These are phyloP conservation scores for Pichia sp. DNA, from an alignment of 1,139 yeast genomes.

Conservation along the genomic window DNA sequence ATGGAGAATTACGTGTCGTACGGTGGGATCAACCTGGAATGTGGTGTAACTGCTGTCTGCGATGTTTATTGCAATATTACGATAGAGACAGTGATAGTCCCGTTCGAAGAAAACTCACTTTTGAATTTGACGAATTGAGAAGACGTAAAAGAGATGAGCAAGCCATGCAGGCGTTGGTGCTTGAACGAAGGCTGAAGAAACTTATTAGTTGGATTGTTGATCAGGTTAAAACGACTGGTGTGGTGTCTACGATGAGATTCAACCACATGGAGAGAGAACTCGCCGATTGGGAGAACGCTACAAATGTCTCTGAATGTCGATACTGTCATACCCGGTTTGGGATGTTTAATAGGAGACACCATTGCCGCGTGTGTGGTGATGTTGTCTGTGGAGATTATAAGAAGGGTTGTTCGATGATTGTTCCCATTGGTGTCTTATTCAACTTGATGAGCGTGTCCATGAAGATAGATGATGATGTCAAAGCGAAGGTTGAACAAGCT, in stretches of 20 bases:
- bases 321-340: constrained; percentile 57
- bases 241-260: constrained; percentile 8
- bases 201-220: constrained; percentile 16
- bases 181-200: constrained; percentile 59
- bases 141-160: constrained; percentile 34
- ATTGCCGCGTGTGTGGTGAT: constrained; percentile 56
- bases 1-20: constrained; percentile 39
- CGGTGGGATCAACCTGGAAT: constrained; percentile 16
- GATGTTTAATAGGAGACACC: constrained; percentile 56
- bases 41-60: constrained; percentile 66
- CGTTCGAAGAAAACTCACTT: constrained; percentile 36
- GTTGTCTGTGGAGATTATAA: constrained; percentile 68
- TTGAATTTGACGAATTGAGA: constrained; percentile 36
- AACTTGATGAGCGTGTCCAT: constrained; percentile 26
- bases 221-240: too few relatives aligned
- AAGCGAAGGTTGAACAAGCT: not conserved
- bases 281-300: constrained; percentile 64
- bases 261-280: constrained; percentile 39
- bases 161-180: constrained; percentile 45
- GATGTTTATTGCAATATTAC: constrained; percentile 61
- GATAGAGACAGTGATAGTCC: constrained; percentile 31
- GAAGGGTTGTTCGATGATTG: constrained; percentile 64
- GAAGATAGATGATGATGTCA: not conserved
- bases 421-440: constrained; percentile 49
- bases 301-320: constrained; percentile 52